Percentiles rank a stretch among this genome's conserved stretches.
These are phyloP conservation scores for Epichloe sp. DNA, from an alignment of 2,329 filamentous ascomycete species.

Conservation along the genomic window DNA sequence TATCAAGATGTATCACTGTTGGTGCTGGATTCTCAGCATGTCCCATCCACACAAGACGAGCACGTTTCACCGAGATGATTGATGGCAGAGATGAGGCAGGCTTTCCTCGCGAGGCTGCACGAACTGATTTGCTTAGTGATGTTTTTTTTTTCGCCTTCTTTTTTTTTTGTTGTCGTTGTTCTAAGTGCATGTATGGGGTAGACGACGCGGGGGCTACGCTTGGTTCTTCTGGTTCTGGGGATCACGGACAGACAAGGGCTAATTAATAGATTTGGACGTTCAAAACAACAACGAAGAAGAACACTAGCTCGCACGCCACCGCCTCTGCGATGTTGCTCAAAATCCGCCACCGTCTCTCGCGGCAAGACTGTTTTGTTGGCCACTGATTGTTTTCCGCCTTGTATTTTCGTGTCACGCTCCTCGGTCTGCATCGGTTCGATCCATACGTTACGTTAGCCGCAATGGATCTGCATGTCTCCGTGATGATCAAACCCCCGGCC, in stretches of 20 bases:
- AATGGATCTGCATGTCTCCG: too few relatives aligned
- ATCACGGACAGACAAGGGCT: slow-evolving; percentile 3
- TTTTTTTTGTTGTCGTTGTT: neutral
- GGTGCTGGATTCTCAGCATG: neutral
- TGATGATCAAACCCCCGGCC: too few relatives aligned
- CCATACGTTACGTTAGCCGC: too few relatives aligned
- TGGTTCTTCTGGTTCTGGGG: neutral
- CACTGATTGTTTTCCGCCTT: too few relatives aligned
- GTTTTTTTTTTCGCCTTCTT: neutral
- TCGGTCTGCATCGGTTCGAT: too few relatives aligned
- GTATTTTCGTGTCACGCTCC: too few relatives aligned
- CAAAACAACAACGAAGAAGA: neutral
- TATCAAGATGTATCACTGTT: neutral
- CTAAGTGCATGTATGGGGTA: slow-evolving; percentile 10
- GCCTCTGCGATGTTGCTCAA: neutral
- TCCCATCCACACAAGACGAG: neutral
- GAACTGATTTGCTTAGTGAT: neutral
- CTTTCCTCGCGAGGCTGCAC: slow-evolving; percentile 1
- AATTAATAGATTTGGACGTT: slow-evolving; percentile 9
- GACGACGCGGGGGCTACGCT: slow-evolving; percentile 5
- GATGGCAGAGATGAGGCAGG: slow-evolving; percentile 1
- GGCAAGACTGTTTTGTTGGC: neutral
- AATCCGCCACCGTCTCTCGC: neutral
- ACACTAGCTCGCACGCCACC: neutral
- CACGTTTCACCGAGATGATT: neutral